Evolutionary conservation across 192 early-diverging fungal species (phyloP).

Genomic region (Entomortierella lignicola): DNA sequence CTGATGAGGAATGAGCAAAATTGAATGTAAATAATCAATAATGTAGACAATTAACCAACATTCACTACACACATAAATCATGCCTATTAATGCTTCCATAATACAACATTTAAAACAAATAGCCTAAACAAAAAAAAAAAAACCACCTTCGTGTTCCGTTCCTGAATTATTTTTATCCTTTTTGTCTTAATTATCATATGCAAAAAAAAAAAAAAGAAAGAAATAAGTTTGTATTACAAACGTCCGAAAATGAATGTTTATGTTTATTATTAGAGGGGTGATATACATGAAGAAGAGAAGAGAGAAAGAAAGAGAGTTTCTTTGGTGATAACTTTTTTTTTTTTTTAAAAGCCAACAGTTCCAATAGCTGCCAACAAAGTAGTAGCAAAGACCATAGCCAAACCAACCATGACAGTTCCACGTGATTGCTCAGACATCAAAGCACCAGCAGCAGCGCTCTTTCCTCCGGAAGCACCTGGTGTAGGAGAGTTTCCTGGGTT

Average conservation of each 20-base stretch:
- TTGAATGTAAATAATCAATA: too few relatives aligned
- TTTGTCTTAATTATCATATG: too few relatives aligned
- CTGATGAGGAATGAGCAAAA: too few relatives aligned
- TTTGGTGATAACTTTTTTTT: neutral
- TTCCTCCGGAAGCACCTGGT: neutral
- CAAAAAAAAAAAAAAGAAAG: neutral
- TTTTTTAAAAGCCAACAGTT: constrained; percentile 5
- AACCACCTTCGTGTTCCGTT: too few relatives aligned
- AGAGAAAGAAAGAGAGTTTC: neutral
- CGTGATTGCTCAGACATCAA: neutral
- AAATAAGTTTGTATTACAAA: neutral
- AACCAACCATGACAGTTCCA: neutral
- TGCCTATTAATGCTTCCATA: too few relatives aligned
- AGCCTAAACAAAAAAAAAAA: too few relatives aligned
- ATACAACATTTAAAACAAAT: too few relatives aligned
- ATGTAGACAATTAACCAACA: too few relatives aligned
- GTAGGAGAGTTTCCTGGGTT: constrained; percentile 18
- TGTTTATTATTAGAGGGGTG: neutral
- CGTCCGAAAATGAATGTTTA: too few relatives aligned
- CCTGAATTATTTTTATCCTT: neutral
- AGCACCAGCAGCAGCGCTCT: neutral
- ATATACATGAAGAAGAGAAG: too few relatives aligned
- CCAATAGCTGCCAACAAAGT: constrained; percentile 25
- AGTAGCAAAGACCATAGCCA: constrained; percentile 10
- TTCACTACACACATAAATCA: too few relatives aligned